These are phyloP conservation scores for Boletus fagicola DNA, from an alignment of 768 basidiomycete genomes.

Conservation along the genomic window DNA sequence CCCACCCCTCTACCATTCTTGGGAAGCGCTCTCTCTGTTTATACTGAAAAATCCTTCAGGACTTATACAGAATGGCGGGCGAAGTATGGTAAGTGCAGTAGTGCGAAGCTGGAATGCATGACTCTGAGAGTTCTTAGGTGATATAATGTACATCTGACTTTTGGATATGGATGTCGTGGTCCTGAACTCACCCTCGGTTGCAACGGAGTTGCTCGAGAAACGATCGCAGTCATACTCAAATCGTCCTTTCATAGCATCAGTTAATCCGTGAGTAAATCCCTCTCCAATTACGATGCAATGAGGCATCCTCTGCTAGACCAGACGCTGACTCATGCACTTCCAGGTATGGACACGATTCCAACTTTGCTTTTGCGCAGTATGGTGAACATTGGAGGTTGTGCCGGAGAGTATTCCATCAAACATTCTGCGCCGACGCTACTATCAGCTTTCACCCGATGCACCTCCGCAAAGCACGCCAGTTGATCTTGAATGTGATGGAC, in stretches of 20 bases:
- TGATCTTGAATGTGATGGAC: conserved; percentile 8
- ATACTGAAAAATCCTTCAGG: conserved; percentile 11
- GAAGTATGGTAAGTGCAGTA: conserved; percentile 14
- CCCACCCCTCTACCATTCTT: conserved; percentile 20
- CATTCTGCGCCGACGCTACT: conserved; percentile 3
- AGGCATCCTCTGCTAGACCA: neutral
- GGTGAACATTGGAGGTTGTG: conserved; percentile 13
- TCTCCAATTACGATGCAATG: neutral
- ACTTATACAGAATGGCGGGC: conserved; percentile 20
- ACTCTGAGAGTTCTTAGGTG: conserved; percentile 28
- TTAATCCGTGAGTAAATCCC: conserved; percentile 14
- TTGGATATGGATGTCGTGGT: conserved; percentile 46
- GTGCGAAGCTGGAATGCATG: neutral
- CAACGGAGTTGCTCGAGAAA: conserved; percentile 46
- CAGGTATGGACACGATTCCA: conserved; percentile 19
- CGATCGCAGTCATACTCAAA: conserved; percentile 50
- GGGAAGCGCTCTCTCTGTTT: conserved; percentile 19
- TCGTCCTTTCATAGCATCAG: conserved; percentile 38
- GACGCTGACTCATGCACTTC: neutral
- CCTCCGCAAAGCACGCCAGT: conserved; percentile 6
- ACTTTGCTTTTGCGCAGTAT: conserved; percentile 13
- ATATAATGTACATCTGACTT: conserved; percentile 47
- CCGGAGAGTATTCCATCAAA: conserved; percentile 18
- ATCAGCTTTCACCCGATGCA: conserved; percentile 8
- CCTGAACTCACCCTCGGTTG: conserved; percentile 43